Conservation (phyloP, 1,284 basidiomycete species). For the Dichomitus squalens region DNA sequence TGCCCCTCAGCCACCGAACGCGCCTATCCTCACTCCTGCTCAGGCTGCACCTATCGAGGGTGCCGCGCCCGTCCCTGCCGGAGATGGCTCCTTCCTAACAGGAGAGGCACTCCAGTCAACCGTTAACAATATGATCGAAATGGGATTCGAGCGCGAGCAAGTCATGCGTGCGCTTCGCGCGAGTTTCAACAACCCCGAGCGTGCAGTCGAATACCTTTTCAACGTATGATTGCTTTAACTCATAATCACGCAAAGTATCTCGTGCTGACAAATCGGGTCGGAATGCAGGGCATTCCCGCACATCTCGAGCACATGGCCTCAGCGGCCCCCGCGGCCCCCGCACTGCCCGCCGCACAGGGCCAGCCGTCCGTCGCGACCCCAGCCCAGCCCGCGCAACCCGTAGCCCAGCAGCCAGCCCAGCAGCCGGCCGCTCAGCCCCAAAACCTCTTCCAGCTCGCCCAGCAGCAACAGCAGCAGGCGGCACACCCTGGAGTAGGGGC, state of each 20-base stretch:
- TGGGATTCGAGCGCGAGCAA: constrained; percentile 93
- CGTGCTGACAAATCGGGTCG: constrained; percentile 10
- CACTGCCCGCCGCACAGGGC: background rate
- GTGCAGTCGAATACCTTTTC: constrained; percentile 97
- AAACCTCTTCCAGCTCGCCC: constrained; percentile 84
- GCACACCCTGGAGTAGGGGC: constrained; percentile 28
- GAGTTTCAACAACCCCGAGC: constrained; percentile 97
- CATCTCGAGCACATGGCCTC: constrained; percentile 54
- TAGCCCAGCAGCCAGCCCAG: constrained; percentile 35
- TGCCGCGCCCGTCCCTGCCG: constrained; percentile 44
- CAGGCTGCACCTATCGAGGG: constrained; percentile 40
- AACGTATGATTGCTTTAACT: constrained; percentile 57
- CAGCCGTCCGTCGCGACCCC: constrained; percentile 32
- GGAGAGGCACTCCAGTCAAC: constrained; percentile 77
- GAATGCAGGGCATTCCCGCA: constrained; percentile 77
- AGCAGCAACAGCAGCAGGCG: constrained; percentile 66
- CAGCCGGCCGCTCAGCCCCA: constrained; percentile 44
- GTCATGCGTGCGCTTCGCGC: constrained; percentile 89
- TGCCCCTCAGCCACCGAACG: constrained; percentile 37
- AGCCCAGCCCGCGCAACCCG: constrained; percentile 33
- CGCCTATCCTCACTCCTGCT: constrained; percentile 37
- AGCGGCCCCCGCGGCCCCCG: constrained; percentile 38
- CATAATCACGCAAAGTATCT: background rate
- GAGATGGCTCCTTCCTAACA: constrained; percentile 67
- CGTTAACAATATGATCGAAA: constrained; percentile 85